A percentile compares a stretch with the other conserved stretches of the same genome.
These are phyloP conservation scores for Vicia sativa DNA, from an alignment of 306 rosid genomes.

Conservation along the genomic window DNA sequence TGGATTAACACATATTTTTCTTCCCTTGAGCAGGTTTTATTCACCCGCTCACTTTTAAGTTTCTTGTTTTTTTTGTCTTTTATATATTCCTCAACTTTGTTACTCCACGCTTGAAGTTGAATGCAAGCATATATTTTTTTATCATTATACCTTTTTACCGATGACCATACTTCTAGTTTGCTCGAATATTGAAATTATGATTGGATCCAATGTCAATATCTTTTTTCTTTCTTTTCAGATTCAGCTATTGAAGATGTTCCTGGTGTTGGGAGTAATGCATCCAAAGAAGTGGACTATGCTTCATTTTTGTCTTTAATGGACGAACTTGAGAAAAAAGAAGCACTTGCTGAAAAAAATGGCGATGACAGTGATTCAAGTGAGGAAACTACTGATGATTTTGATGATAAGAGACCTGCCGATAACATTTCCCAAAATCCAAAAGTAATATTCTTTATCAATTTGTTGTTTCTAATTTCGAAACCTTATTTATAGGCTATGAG, in stretches of 20 bases:
- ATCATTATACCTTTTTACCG: conserved; percentile 1
- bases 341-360: conserved; percentile 65
- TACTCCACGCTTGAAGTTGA: not conserved
- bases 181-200: not conserved
- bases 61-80: not conserved
- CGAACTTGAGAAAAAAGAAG: conserved; percentile 76
- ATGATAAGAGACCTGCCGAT: conserved; percentile 43
- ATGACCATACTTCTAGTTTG: conserved; percentile 1
- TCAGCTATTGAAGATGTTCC: conserved; percentile 43
- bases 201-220: conserved; percentile 19
- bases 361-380: conserved; percentile 43
- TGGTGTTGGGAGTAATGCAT: conserved; percentile 35
- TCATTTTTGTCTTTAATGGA: conserved; percentile 59
- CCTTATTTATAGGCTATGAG: conserved; percentile 35
- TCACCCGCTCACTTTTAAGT: no score
- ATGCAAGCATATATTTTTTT: not conserved
- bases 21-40: no score
- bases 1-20: not conserved
- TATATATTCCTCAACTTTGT: not conserved
- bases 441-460: conserved; percentile 49
- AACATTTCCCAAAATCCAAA: conserved; percentile 39
- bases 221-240: conserved; percentile 50
- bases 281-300: conserved; percentile 60
- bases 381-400: conserved; percentile 41
- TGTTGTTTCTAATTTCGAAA: conserved; percentile 36